Conservation (phyloP, 1,284 basidiomycete species). For the Moesziomyces sp. region DNA sequence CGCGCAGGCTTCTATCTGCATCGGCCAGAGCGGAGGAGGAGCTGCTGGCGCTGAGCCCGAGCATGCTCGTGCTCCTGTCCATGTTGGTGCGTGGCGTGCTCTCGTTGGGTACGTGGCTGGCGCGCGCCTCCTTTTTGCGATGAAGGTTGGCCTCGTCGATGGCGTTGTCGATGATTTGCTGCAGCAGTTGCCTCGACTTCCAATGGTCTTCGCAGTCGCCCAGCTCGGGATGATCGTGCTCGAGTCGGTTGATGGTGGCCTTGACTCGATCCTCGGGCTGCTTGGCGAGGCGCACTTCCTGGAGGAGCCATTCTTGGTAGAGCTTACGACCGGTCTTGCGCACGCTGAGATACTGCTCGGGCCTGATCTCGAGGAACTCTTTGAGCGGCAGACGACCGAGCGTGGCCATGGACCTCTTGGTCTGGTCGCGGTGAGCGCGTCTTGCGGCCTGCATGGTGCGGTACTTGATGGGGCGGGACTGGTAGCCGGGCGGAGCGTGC, state of each 20-base stretch:
- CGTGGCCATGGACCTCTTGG: conserved; percentile 52
- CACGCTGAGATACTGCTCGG: conserved; percentile 49
- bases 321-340: conserved; percentile 51
- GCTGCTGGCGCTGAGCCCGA: conserved; percentile 29
- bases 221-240: conserved; percentile 44
- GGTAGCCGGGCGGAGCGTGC: conserved; percentile 33
- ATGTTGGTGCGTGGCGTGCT: conserved; percentile 21
- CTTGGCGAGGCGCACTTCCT: conserved; percentile 54
- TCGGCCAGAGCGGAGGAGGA: conserved; percentile 33
- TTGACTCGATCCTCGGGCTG: conserved; percentile 52
- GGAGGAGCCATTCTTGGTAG: conserved; percentile 55
- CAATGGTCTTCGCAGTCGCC: conserved; percentile 56
- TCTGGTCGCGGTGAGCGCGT: conserved; percentile 41
- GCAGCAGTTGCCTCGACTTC: conserved; percentile 53
- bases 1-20: conserved; percentile 28
- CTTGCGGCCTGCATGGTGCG: conserved; percentile 48
- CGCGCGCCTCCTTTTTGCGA: conserved; percentile 43
- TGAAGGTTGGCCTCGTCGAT: conserved; percentile 57
- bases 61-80: conserved; percentile 28
- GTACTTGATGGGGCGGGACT: conserved; percentile 41
- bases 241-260: conserved; percentile 49
- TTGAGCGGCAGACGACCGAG: conserved; percentile 53
- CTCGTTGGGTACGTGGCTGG: conserved; percentile 25
- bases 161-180: conserved; percentile 59
- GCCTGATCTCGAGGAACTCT: conserved; percentile 53